A percentile compares a stretch with the other conserved stretches of the same genome.
These are phyloP conservation scores for Colletotrichum sp. DNA, from an alignment of 2,329 filamentous ascomycete genomes.

Conservation along the genomic window DNA sequence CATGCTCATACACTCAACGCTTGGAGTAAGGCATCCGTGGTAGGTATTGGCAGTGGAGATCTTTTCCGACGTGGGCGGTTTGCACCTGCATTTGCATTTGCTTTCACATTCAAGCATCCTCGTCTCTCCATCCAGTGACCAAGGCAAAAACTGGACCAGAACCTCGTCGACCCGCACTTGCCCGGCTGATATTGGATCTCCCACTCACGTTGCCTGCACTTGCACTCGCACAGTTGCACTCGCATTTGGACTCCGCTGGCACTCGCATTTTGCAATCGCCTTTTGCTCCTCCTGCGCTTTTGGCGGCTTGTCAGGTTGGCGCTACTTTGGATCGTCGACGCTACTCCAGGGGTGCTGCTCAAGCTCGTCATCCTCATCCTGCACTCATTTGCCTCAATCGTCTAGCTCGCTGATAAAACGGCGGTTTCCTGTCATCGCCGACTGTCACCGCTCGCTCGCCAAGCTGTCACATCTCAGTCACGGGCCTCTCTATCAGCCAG, in stretches of 20 bases:
- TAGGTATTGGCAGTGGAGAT: background rate
- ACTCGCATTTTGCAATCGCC: background rate
- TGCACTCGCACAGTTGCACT: background rate
- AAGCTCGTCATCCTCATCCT: background rate
- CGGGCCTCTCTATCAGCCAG: background rate
- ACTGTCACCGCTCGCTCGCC: background rate
- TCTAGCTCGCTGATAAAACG: background rate
- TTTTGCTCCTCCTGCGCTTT: background rate
- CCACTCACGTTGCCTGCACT: background rate
- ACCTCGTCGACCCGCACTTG: background rate
- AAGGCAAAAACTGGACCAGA: background rate
- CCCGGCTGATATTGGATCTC: background rate
- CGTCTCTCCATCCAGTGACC: background rate
- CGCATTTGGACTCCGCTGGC: background rate
- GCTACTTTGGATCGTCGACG: conserved; percentile 6
- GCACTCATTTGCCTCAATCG: background rate
- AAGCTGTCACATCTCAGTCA: conserved; percentile 12
- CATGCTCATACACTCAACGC: background rate
- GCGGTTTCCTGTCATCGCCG: background rate
- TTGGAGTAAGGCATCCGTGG: background rate
- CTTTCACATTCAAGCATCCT: background rate
- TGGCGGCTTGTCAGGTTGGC: conserved; percentile 3
- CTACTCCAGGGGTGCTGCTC: background rate
- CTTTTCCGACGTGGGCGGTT: background rate
- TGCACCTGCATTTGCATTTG: background rate